Conservation (phyloP, 805 yeast genomes). For the Komagataella pseudopastoris region DNA sequence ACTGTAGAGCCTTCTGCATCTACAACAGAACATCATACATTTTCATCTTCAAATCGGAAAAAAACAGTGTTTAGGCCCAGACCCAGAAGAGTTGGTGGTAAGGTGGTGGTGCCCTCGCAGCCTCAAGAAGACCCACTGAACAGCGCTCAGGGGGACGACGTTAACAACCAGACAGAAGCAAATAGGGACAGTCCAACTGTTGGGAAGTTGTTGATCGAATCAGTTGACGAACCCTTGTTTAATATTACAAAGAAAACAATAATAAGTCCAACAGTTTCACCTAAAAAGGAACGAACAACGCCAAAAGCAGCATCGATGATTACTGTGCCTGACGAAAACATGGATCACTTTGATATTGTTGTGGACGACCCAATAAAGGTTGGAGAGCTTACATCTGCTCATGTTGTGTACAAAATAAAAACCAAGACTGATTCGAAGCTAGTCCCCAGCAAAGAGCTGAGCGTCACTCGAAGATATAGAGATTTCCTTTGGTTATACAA, state of each 20-base stretch:
- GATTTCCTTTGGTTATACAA: constrained; percentile 94
- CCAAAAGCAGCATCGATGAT: constrained; percentile 2
- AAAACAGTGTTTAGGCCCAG: neutral
- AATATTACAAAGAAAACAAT: constrained; percentile 19
- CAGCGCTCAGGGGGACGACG: neutral
- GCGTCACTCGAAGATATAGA: constrained; percentile 74
- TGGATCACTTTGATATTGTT: constrained; percentile 35
- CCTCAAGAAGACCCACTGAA: neutral
- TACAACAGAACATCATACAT: neutral
- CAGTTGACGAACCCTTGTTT: constrained; percentile 42
- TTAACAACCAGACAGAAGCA: neutral
- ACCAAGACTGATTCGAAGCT: constrained; percentile 38
- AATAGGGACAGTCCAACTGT: neutral
- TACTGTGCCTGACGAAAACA: neutral
- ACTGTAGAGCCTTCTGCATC: neutral
- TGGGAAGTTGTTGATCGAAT: neutral
- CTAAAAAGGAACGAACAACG: constrained; percentile 10
- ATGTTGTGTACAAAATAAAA: constrained; percentile 73
- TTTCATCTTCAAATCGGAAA: neutral
- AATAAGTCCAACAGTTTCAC: constrained; percentile 4
- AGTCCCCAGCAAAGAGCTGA: constrained; percentile 22
- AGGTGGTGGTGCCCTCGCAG: neutral
- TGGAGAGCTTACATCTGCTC: constrained; percentile 81
- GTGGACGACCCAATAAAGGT: constrained; percentile 89
- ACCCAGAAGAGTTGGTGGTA: neutral